Conservation (phyloP, 169 alveolate genomes). For the Cryptosporidium andersoni region DNA sequence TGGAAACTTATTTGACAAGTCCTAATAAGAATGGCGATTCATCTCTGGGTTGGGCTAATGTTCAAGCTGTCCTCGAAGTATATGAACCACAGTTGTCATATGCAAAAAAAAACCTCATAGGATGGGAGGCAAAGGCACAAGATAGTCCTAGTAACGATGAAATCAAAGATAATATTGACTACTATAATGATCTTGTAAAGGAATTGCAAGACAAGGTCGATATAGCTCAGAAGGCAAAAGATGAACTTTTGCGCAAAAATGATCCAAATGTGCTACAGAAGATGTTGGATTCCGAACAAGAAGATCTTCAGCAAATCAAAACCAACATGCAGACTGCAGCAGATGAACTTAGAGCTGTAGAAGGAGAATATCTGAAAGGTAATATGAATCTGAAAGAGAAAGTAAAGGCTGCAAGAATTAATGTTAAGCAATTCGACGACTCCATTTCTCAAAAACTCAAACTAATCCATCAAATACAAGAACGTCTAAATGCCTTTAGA, state of each 20-base stretch:
- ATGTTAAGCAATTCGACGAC: slow-evolving; percentile 20
- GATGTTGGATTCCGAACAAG: slow-evolving; percentile 27
- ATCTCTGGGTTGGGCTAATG: slow-evolving; percentile 31
- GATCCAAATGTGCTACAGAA: slow-evolving; percentile 17
- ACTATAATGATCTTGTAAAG: slow-evolving; percentile 7
- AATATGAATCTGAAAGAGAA: slow-evolving; percentile 17
- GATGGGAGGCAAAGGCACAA: slow-evolving; percentile 20
- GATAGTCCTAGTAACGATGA: neutral
- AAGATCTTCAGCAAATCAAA: slow-evolving; percentile 30
- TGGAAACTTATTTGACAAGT: slow-evolving; percentile 7
- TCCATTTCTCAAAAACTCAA: slow-evolving; percentile 18
- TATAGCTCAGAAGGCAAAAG: slow-evolving; percentile 27
- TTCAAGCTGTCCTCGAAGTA: slow-evolving; percentile 51
- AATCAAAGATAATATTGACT: slow-evolving; percentile 45
- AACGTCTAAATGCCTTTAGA: neutral
- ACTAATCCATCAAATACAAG: slow-evolving; percentile 36
- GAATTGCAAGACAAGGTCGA: slow-evolving; percentile 39
- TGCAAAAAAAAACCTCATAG: slow-evolving; percentile 51
- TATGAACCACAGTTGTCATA: slow-evolving; percentile 59
- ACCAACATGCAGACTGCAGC: slow-evolving; percentile 1
- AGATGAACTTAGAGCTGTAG: slow-evolving; percentile 11
- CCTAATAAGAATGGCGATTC: slow-evolving; percentile 17
- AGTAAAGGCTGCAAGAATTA: slow-evolving; percentile 22
- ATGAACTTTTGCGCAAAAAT: neutral
- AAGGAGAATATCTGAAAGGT: slow-evolving; percentile 47